These are phyloP conservation scores for Fistulifera pelliculosa DNA, from an alignment of 108 stramenopile genomes.

Conservation along the genomic window DNA sequence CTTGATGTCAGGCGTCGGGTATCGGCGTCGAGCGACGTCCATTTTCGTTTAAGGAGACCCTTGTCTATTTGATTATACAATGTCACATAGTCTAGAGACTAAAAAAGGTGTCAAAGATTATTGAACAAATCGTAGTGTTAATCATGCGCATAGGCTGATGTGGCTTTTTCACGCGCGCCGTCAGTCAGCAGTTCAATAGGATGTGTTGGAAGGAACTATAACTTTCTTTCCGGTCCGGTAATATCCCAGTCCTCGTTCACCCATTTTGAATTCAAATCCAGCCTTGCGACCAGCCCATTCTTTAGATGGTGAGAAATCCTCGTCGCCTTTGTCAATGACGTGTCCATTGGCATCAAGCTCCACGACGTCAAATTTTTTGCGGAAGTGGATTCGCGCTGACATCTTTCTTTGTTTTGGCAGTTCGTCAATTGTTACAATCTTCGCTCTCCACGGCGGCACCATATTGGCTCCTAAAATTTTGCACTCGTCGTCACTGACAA, in stretches of 20 bases:
- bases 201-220: constrained; percentile 73
- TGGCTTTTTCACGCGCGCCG: too few species aligned
- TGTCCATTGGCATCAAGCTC: constrained; percentile 68
- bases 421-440: neutral
- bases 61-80: too few species aligned
- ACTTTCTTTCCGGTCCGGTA: constrained; percentile 83
- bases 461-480: constrained; percentile 57
- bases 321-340: constrained; percentile 80
- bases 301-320: constrained; percentile 60
- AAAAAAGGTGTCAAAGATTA: too few species aligned
- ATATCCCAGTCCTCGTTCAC: constrained; percentile 79
- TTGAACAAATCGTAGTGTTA: too few species aligned
- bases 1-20: too few species aligned
- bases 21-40: too few species aligned
- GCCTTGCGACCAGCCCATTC: constrained; percentile 70
- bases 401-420: constrained; percentile 4
- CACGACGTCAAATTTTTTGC: constrained; percentile 71
- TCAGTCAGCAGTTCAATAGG: constrained; percentile 37
- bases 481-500: constrained; percentile 73
- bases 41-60: too few species aligned
- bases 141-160: too few species aligned
- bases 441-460: constrained; percentile 54
- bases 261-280: constrained; percentile 85
- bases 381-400: constrained; percentile 44
- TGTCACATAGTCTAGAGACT: too few species aligned